Percentiles rank a stretch among this genome's conserved stretches.
Evolutionary conservation across 306 rosid genomes (phyloP).

Genomic region (apple (Malus domestica)): DNA sequence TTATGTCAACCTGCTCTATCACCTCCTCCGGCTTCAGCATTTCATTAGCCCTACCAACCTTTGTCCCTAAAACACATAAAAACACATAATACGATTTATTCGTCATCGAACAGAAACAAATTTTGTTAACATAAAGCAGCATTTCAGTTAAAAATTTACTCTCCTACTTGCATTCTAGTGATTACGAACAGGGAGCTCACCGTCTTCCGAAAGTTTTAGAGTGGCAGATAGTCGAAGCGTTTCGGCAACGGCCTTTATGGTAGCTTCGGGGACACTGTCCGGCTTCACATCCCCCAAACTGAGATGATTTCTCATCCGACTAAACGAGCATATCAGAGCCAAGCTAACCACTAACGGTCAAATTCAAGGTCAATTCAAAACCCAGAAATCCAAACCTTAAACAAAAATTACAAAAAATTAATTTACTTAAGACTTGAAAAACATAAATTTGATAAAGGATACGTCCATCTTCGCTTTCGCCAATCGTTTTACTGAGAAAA

Average conservation of each 20-base stretch:
- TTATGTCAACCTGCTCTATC: conserved; percentile 70
- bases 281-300: conserved; percentile 52
- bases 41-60: conserved; percentile 59
- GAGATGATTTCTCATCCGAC: conserved; percentile 74
- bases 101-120: neutral
- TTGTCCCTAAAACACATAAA: conserved; percentile 40
- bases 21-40: conserved; percentile 60
- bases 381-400: neutral
- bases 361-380: conserved; percentile 43
- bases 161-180: neutral
- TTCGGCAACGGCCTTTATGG: conserved; percentile 64
- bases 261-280: conserved; percentile 41
- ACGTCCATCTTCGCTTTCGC: conserved; percentile 72
- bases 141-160: no score
- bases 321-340: conserved; percentile 72
- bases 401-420: neutral
- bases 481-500: conserved; percentile 50
- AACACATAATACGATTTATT: neutral
- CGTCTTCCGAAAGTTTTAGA: conserved; percentile 76
- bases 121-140: neutral
- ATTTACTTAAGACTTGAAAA: neutral
- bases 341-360: conserved; percentile 51
- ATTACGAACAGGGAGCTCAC: conserved; percentile 26
- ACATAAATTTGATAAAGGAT: conserved; percentile 35
- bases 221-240: conserved; percentile 43